Percentiles rank a stretch among this genome's conserved stretches.
These are phyloP conservation scores for Fistulinella prunicolor DNA, from an alignment of 768 basidiomycete species.

Conservation along the genomic window DNA sequence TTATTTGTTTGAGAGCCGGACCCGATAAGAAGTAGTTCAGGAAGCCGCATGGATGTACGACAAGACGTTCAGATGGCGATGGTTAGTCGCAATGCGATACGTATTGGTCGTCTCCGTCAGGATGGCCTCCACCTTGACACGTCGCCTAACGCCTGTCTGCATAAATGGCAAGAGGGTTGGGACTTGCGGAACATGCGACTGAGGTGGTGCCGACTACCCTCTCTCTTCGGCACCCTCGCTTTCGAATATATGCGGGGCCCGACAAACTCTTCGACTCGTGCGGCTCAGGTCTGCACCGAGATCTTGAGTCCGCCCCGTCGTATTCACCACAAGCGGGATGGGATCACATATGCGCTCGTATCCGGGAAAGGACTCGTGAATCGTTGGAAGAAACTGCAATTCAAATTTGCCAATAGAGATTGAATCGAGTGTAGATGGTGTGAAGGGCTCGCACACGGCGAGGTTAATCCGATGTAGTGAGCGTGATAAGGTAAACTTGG, in stretches of 20 bases:
- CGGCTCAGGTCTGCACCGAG: constrained; percentile 79
- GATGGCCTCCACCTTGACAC: constrained; percentile 40
- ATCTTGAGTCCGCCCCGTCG: constrained; percentile 96
- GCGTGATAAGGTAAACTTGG: constrained; percentile 64
- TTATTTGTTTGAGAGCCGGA: constrained; percentile 31
- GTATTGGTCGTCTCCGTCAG: constrained; percentile 32
- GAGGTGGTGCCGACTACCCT: constrained; percentile 16
- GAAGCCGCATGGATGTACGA: constrained; percentile 72
- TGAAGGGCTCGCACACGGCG: constrained; percentile 73
- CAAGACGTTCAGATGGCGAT: constrained; percentile 64
- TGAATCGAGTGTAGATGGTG: constrained; percentile 70
- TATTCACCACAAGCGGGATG: constrained; percentile 89
- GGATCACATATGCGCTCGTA: constrained; percentile 47
- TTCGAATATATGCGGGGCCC: constrained; percentile 43
- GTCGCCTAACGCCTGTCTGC: neutral
- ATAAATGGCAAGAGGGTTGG: neutral
- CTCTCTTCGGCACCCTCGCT: constrained; percentile 22
- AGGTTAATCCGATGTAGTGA: constrained; percentile 79
- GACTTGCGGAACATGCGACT: constrained; percentile 6
- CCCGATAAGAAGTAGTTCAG: constrained; percentile 22
- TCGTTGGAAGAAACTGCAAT: constrained; percentile 47
- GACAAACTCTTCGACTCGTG: constrained; percentile 63
- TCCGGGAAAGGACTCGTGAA: constrained; percentile 24
- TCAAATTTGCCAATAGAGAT: constrained; percentile 64
- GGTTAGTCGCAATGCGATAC: constrained; percentile 53